Conservation (phyloP, 768 basidiomycete genomes). For the Tremella yokohamensis region DNA sequence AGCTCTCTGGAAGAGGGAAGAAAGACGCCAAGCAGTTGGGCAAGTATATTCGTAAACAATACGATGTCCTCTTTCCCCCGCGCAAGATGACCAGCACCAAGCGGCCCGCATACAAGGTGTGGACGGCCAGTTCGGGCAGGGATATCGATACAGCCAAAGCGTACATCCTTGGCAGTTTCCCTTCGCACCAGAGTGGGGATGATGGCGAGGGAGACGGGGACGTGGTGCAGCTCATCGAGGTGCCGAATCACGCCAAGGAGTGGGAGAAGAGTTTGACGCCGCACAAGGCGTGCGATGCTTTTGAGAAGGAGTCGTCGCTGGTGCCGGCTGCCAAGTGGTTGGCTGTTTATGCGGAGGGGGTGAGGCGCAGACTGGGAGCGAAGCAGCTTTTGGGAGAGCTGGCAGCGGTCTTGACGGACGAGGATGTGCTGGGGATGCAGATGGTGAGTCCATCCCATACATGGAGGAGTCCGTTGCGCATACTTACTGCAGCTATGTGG, state of each 20-base stretch:
- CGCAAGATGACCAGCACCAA: conserved; percentile 21
- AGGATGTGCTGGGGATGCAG: conserved; percentile 52
- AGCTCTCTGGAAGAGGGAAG: conserved; percentile 46
- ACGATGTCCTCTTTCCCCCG: conserved; percentile 39
- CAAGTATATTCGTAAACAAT: conserved; percentile 45
- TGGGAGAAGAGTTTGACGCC: conserved; percentile 52
- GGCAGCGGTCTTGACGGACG: conserved; percentile 37
- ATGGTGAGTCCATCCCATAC: conserved; percentile 42
- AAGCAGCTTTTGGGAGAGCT: conserved; percentile 20
- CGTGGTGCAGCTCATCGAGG: conserved; percentile 49
- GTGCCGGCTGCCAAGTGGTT: conserved; percentile 50
- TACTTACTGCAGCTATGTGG: conserved; percentile 44
- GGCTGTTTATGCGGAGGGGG: conserved; percentile 38
- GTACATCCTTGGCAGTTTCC: conserved; percentile 52
- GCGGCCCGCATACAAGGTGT: conserved; percentile 33
- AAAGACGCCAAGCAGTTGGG: conserved; percentile 47
- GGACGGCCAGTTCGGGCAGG: conserved; percentile 50
- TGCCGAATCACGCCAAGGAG: conserved; percentile 50
- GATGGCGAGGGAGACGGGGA: conserved; percentile 52
- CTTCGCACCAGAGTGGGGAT: conserved; percentile 49
- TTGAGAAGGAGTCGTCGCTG: conserved; percentile 49
- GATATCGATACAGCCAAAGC: conserved; percentile 51
- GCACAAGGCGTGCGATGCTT: conserved; percentile 53
- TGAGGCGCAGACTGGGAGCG: conserved; percentile 27
- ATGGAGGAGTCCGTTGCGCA: background rate